Percentiles rank a stretch among this genome's conserved stretches.
Evolutionary conservation across 2,329 filamentous ascomycete genomes (phyloP).

Genomic region (Oidium heveae): DNA sequence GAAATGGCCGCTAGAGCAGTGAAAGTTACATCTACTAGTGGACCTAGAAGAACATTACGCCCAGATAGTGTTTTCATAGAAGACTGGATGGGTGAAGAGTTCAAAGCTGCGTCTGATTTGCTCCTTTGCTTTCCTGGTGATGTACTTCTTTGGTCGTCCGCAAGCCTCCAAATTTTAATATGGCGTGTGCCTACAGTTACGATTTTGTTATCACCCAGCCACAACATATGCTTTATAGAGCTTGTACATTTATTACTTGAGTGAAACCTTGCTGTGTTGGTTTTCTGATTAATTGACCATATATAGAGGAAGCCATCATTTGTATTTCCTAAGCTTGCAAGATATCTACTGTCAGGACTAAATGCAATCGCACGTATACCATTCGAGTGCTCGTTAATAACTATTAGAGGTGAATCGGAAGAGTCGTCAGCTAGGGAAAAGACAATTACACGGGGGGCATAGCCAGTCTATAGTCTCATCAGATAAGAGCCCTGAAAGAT

Average conservation of each 20-base stretch:
- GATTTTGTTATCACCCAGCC: slow-evolving; percentile 53
- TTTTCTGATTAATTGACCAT: slow-evolving; percentile 67
- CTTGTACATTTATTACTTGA: slow-evolving; percentile 87
- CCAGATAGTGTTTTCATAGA: slow-evolving; percentile 50
- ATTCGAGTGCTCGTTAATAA: slow-evolving; percentile 70
- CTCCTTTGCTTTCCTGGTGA: slow-evolving; percentile 38
- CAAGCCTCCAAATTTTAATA: slow-evolving; percentile 78
- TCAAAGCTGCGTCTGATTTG: slow-evolving; percentile 18
- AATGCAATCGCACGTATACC: slow-evolving; percentile 77
- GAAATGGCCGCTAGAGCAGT: slow-evolving; percentile 50
- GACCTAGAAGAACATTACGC: slow-evolving; percentile 65
- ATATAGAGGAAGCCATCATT: slow-evolving; percentile 91
- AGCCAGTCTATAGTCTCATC: slow-evolving; percentile 39
- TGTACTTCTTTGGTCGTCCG: slow-evolving; percentile 30
- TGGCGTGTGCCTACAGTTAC: slow-evolving; percentile 77
- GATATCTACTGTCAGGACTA: slow-evolving; percentile 61
- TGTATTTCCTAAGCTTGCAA: slow-evolving; percentile 66
- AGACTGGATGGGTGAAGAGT: slow-evolving; percentile 16
- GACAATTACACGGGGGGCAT: slow-evolving; percentile 71
- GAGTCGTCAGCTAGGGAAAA: slow-evolving; percentile 65
- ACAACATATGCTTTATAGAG: slow-evolving; percentile 62
- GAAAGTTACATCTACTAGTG: slow-evolving; percentile 63
- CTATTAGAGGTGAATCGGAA: slow-evolving; percentile 59
- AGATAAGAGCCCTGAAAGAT: slow-evolving; percentile 8
- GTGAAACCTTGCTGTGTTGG: slow-evolving; percentile 51